phyloP scores from a whole-genome alignment of 129 eudicot species.

The Silybum marianum region DNA sequence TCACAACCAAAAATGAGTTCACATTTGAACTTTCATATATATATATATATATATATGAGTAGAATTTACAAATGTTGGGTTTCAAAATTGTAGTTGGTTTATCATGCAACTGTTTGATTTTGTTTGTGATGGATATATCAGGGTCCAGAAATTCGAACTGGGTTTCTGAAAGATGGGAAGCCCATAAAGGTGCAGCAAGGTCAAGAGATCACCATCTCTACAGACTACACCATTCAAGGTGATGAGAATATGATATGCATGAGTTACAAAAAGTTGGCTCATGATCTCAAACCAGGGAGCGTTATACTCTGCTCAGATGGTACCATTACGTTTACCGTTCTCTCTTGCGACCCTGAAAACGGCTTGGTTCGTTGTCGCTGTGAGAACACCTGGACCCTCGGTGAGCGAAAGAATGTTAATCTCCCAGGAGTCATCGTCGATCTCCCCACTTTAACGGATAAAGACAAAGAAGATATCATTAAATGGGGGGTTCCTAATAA shows the following conservation, averaged over 20 bases:
- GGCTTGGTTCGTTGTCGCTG: conserved; percentile 46
- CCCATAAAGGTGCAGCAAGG: conserved; percentile 39
- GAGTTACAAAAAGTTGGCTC: conserved; percentile 47
- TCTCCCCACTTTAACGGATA: conserved; percentile 46
- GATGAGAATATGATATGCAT: conserved; percentile 45
- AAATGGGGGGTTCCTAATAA: conserved; percentile 45
- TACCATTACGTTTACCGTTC: conserved; percentile 41
- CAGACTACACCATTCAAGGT: conserved; percentile 38
- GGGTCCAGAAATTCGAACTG: conserved; percentile 53
- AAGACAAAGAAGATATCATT: conserved; percentile 43
- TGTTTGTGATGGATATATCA: conserved; percentile 6
- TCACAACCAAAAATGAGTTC: too few relatives aligned
- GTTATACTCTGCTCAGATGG: conserved; percentile 41
- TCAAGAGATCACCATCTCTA: conserved; percentile 42
- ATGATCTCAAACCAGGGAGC: conserved; percentile 38
- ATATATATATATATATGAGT: background rate
- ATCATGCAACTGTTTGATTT: conserved; percentile 7
- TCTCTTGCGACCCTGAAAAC: conserved; percentile 36
- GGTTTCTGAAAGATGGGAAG: conserved; percentile 45
- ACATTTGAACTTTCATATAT: too few relatives aligned
- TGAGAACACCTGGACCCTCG: conserved; percentile 42
- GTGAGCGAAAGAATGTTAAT: conserved; percentile 51
- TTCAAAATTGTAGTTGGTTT: background rate
- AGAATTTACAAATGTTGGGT: background rate
- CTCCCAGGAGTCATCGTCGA: conserved; percentile 48